These are phyloP conservation scores for Mallotus repandus DNA, from an alignment of 441 rosid species.

Conservation along the genomic window DNA sequence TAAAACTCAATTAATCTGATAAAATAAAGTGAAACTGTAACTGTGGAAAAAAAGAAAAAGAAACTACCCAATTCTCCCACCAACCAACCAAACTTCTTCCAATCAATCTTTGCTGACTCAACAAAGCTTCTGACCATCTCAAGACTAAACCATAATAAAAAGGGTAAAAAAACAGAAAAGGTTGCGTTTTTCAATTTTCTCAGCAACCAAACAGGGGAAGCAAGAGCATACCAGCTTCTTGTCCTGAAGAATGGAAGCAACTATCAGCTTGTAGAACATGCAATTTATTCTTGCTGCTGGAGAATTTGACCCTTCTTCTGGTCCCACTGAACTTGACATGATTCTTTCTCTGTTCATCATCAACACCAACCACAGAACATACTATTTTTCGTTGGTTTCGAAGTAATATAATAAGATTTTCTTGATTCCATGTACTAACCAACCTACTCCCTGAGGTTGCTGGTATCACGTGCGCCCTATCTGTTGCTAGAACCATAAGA, in stretches of 20 bases:
- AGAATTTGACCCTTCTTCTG: conserved; percentile 20
- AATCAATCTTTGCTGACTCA: background rate
- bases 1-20: background rate
- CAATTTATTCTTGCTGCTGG: conserved; percentile 28
- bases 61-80: conserved; percentile 2
- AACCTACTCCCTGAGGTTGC: background rate
- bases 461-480: background rate
- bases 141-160: background rate
- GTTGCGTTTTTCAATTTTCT: conserved; percentile 9
- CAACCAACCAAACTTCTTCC: conserved; percentile 8
- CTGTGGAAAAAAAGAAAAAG: background rate
- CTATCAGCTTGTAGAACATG: conserved; percentile 45
- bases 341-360: background rate
- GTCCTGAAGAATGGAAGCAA: conserved; percentile 40
- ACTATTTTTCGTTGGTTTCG: no score
- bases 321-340: conserved; percentile 4
- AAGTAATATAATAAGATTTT: background rate
- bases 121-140: background rate
- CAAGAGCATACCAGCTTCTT: conserved; percentile 30
- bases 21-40: background rate
- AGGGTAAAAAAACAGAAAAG: background rate
- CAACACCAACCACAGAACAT: no score
- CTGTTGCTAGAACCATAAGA: background rate
- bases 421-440: background rate
- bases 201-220: conserved; percentile 22